A percentile compares a stretch with the other conserved stretches of the same genome.
These are phyloP conservation scores for Jamesozyma rosinii DNA, from an alignment of 805 yeast genomes.

Conservation along the genomic window DNA sequence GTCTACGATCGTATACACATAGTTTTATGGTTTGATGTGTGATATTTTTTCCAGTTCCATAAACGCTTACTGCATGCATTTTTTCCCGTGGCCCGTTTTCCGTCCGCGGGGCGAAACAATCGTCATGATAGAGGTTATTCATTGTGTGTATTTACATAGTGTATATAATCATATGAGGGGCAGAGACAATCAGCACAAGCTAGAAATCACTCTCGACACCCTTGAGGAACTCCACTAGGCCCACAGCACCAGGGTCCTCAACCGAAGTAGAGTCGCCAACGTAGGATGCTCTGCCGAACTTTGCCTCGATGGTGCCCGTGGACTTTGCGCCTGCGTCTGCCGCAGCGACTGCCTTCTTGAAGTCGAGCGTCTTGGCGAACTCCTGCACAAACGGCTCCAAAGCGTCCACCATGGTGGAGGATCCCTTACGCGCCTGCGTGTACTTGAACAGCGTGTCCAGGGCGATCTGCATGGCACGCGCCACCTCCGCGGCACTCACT, in stretches of 20 bases:
- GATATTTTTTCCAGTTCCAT: no score
- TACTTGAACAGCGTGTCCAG: constrained; percentile 69
- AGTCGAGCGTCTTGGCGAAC: constrained; percentile 42
- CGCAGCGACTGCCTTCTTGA: constrained; percentile 53
- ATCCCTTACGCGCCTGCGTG: constrained; percentile 83
- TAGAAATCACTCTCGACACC: constrained; percentile 28
- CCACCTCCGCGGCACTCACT: constrained; percentile 32
- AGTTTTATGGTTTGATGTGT: no score
- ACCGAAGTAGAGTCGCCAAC: constrained; percentile 63
- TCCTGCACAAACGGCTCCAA: constrained; percentile 75
- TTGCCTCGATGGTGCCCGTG: constrained; percentile 69
- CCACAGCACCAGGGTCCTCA: constrained; percentile 95
- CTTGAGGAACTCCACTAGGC: constrained; percentile 49
- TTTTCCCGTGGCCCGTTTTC: no score
- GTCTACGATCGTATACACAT: no score
- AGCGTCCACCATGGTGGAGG: constrained; percentile 82
- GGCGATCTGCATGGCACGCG: constrained; percentile 47
- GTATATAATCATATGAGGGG: no score
- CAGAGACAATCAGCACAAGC: no score
- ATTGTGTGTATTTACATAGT: no score
- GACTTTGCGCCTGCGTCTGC: constrained; percentile 68
- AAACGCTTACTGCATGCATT: no score
- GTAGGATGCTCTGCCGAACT: constrained; percentile 89
- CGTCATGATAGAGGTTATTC: no score
- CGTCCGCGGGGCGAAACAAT: no score